These are phyloP conservation scores for Gamarada debralockiae DNA, from an alignment of 495 filamentous ascomycete genomes.

Conservation along the genomic window DNA sequence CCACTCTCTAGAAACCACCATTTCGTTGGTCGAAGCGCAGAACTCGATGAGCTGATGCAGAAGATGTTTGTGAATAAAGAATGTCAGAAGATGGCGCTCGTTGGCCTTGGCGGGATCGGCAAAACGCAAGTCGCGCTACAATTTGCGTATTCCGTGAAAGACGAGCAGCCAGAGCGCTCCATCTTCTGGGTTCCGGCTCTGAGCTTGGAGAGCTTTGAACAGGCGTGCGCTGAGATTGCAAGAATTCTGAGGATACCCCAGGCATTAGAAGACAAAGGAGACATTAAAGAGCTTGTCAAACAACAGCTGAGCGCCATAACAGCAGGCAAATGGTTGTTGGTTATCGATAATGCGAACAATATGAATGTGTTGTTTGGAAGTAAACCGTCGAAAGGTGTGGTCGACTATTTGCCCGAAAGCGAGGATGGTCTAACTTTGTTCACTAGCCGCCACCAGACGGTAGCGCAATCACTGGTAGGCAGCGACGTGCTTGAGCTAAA, in stretches of 20 bases:
- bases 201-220: constrained; percentile 37
- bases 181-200: constrained; percentile 47
- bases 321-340: constrained; percentile 28
- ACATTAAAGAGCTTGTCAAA: constrained; percentile 20
- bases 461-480: constrained; percentile 3
- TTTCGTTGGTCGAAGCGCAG: constrained; percentile 24
- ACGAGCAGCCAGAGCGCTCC: constrained; percentile 33
- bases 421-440: constrained; percentile 29
- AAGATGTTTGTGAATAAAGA: constrained; percentile 10
- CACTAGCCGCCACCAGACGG: constrained; percentile 27
- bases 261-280: constrained; percentile 16
- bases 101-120: constrained; percentile 44
- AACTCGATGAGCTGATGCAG: constrained; percentile 15
- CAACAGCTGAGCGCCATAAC: constrained; percentile 14
- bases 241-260: constrained; percentile 6
- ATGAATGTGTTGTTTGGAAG: constrained; percentile 15
- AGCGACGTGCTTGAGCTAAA: constrained; percentile 26
- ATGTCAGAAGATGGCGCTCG: constrained; percentile 29
- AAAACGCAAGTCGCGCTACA: constrained; percentile 51
- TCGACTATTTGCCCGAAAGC: constrained; percentile 28
- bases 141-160: constrained; percentile 34
- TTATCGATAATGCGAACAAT: constrained; percentile 35
- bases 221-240: constrained; percentile 42
- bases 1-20: constrained; percentile 25
- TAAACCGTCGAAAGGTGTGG: constrained; percentile 6